These are phyloP conservation scores for Neurospora sp. DNA, from an alignment of 495 filamentous ascomycete species.

Conservation along the genomic window DNA sequence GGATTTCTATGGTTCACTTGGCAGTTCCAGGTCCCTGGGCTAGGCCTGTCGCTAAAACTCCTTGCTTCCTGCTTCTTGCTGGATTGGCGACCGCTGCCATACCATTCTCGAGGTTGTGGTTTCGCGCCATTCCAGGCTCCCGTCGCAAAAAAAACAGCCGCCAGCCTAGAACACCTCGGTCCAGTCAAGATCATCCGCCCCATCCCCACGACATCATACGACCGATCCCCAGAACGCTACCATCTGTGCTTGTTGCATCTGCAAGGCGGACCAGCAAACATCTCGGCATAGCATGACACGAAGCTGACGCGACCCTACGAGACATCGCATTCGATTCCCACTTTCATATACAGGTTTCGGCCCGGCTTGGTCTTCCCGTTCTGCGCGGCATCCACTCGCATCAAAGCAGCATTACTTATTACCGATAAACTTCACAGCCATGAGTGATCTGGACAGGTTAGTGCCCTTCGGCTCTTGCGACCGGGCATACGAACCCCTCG, in stretches of 20 bases:
- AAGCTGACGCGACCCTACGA: not conserved
- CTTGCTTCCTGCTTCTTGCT: not conserved
- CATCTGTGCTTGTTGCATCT: not conserved
- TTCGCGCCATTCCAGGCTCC: not conserved
- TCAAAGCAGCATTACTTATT: not conserved
- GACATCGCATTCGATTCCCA: not conserved
- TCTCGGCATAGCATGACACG: not conserved
- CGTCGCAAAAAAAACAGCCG: not conserved
- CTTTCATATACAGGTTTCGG: not conserved
- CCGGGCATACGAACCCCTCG: slow-evolving; percentile 42
- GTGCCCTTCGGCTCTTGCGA: not conserved
- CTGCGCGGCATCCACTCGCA: not conserved
- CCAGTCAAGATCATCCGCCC: not conserved
- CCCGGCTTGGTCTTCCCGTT: not conserved
- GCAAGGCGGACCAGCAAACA: not conserved
- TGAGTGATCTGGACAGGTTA: slow-evolving; percentile 25
- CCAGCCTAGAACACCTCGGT: not conserved
- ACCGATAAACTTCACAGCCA: not conserved
- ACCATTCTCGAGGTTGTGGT: not conserved
- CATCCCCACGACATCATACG: not conserved
- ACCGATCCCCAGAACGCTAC: not conserved
- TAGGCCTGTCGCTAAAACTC: not conserved
- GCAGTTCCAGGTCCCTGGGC: not conserved
- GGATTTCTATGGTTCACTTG: not conserved
- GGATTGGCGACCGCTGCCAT: not conserved